These are phyloP conservation scores for Apiotrichum montevideense DNA, from an alignment of 1,284 basidiomycete genomes.

Conservation along the genomic window DNA sequence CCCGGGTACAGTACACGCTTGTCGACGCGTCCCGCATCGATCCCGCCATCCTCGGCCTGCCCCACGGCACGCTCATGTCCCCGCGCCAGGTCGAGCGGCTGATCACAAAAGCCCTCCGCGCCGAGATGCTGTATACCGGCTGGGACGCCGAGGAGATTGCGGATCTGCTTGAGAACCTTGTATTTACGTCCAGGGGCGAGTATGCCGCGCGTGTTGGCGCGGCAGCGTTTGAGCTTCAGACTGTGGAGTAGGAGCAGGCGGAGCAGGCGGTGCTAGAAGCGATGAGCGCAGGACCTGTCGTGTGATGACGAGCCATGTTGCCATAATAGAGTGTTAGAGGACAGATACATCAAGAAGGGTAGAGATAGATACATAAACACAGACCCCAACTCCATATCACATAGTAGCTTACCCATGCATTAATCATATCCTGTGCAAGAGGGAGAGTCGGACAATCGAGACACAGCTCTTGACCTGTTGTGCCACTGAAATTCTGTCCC, in stretches of 20 bases:
- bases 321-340: too few relatives aligned
- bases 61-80: background rate
- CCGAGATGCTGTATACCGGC: background rate
- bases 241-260: background rate
- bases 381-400: too few relatives aligned
- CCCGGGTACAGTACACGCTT: background rate
- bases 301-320: too few relatives aligned
- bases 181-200: background rate
- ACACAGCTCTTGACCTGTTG: too few relatives aligned
- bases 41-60: background rate
- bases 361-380: too few relatives aligned
- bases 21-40: slow-evolving; percentile 1
- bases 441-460: too few relatives aligned
- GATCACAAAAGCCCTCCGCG: background rate
- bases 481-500: too few relatives aligned
- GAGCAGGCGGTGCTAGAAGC: too few relatives aligned
- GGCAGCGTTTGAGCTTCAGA: background rate
- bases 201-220: background rate
- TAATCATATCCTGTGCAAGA: too few relatives aligned
- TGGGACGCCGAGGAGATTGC: background rate
- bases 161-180: background rate
- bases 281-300: too few relatives aligned
- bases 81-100: slow-evolving; percentile 3
- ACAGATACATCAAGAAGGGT: too few relatives aligned
- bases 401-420: too few relatives aligned